Conservation (phyloP, 2,329 filamentous ascomycete genomes). For the Alternaria ethzedia region DNA sequence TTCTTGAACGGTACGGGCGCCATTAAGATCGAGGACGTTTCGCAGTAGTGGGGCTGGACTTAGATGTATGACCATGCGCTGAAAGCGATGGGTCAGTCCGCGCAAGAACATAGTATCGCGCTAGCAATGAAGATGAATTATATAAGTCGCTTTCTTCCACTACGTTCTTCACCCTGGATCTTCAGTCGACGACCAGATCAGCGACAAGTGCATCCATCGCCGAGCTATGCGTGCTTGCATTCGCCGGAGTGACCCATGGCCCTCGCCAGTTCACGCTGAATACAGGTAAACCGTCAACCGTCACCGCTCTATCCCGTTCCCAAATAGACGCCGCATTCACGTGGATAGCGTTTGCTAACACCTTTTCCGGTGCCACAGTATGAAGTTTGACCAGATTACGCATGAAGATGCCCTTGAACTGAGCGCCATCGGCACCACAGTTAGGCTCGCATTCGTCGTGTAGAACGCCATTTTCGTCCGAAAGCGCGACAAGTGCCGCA, state of each 20-base stretch:
- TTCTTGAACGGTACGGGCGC: conserved; percentile 51
- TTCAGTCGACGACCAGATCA: neutral
- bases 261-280: conserved; percentile 72
- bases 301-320: conserved; percentile 60
- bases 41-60: neutral
- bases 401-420: conserved; percentile 77
- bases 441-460: conserved; percentile 50
- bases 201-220: conserved; percentile 71
- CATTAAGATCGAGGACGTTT: neutral
- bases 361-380: conserved; percentile 55
- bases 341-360: conserved; percentile 63
- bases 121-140: neutral
- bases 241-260: conserved; percentile 58
- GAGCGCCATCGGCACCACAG: conserved; percentile 56
- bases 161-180: neutral
- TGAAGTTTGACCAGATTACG: conserved; percentile 69
- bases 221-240: conserved; percentile 67
- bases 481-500: conserved; percentile 46
- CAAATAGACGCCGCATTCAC: conserved; percentile 71
- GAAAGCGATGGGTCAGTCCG: neutral
- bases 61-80: neutral
- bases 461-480: conserved; percentile 48
- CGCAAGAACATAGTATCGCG: neutral
- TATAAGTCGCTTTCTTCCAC: neutral
- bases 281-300: conserved; percentile 36